These are phyloP conservation scores for Camellia lanceoleosa DNA, from an alignment of 148 eudicot genomes.

Conservation along the genomic window DNA sequence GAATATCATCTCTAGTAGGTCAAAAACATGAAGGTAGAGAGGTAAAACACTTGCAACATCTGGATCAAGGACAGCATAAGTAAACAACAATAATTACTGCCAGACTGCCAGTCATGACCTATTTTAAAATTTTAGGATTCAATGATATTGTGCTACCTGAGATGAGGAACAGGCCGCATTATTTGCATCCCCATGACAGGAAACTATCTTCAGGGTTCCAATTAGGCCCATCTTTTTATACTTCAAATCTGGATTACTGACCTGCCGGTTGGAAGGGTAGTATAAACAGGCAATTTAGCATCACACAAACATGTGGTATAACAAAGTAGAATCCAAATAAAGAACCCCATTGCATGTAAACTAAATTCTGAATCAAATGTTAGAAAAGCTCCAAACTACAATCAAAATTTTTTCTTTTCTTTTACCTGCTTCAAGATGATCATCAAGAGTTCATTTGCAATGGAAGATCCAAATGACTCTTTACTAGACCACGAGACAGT, in stretches of 20 bases:
- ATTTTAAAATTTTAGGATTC: not conserved
- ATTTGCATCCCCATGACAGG: slow-evolving; percentile 40
- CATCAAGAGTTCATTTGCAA: slow-evolving; percentile 54
- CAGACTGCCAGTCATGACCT: not conserved
- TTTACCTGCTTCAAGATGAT: slow-evolving; percentile 59
- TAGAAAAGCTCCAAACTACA: not conserved
- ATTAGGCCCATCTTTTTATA: slow-evolving; percentile 66
- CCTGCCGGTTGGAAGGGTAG: slow-evolving; percentile 23
- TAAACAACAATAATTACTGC: not conserved
- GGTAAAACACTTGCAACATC: no score
- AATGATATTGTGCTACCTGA: slow-evolving; percentile 30
- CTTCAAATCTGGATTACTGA: slow-evolving; percentile 49
- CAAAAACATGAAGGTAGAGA: no score
- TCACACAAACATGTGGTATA: not conserved
- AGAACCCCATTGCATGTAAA: not conserved
- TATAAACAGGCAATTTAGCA: not conserved
- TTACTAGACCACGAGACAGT: slow-evolving; percentile 33
- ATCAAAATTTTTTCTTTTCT: not conserved
- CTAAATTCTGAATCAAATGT: not conserved
- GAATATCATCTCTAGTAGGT: no score
- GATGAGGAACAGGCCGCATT: slow-evolving; percentile 28
- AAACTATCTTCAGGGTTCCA: slow-evolving; percentile 51
- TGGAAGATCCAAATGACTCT: slow-evolving; percentile 40
- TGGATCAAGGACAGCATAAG: not conserved
- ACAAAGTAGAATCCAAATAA: not conserved